Percentiles rank a stretch among this genome's conserved stretches.
Conservation (phyloP, 345 rosid genomes). For the Eucalyptus polyanthemos region DNA sequence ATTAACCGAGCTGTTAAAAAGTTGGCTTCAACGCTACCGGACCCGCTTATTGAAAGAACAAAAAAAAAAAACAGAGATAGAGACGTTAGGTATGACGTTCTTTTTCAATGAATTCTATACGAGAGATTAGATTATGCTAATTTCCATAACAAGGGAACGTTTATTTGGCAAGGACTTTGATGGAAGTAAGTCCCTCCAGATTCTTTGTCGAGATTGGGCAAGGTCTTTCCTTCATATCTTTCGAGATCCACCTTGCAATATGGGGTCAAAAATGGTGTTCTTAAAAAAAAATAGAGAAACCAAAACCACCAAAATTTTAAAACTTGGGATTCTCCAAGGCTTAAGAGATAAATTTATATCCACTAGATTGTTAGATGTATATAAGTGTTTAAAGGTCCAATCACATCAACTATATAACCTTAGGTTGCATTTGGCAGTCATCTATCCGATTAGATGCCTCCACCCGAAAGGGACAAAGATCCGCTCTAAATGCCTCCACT, state of each 20-base stretch:
- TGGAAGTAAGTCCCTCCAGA: neutral
- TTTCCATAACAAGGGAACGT: neutral
- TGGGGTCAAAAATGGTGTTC: rapidly evolving
- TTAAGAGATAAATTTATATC: no score
- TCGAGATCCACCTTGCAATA: rapidly evolving
- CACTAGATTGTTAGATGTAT: no score
- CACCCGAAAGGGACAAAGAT: neutral
- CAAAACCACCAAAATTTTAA: neutral
- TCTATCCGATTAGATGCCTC: neutral
- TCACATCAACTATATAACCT: neutral
- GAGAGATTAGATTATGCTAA: neutral
- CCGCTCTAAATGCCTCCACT: neutral
- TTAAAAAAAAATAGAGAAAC: no score
- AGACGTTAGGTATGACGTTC: neutral
- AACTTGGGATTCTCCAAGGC: neutral
- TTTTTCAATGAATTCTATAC: no score
- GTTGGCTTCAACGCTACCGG: neutral
- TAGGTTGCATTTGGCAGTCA: no score
- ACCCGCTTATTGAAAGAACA: neutral
- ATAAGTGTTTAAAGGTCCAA: neutral
- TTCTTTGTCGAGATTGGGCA: neutral
- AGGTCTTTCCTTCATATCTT: no score
- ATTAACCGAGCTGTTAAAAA: neutral
- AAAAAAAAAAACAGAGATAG: rapidly evolving
- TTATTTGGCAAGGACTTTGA: neutral